phyloP scores from a whole-genome alignment of 2,329 filamentous ascomycete species.

The Colletotrichum sublineola region DNA sequence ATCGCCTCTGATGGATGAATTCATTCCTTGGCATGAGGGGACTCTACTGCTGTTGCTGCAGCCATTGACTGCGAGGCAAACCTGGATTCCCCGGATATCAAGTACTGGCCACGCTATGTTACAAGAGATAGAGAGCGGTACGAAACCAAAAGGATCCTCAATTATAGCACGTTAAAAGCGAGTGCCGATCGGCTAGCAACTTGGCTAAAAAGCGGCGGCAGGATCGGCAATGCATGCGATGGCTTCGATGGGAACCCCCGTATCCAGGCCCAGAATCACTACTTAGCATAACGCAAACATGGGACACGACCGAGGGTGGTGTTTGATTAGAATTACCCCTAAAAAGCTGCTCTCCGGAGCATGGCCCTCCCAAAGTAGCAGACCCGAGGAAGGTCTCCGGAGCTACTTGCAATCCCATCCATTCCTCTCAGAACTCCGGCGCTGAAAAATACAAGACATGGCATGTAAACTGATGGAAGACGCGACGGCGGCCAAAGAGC shows the following conservation, averaged over 20 bases:
- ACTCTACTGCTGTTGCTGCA: too few species aligned
- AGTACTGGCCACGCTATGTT: too few species aligned
- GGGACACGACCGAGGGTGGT: not conserved
- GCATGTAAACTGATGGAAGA: not conserved
- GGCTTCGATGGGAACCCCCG: not conserved
- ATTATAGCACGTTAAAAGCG: too few species aligned
- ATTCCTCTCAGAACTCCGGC: slow-evolving; percentile 26
- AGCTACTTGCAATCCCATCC: not conserved
- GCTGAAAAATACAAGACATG: slow-evolving; percentile 22
- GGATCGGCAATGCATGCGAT: too few species aligned
- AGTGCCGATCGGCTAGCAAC: too few species aligned
- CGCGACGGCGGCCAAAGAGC: not conserved
- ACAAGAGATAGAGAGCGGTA: too few species aligned
- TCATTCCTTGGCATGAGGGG: too few species aligned
- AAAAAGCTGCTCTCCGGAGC: not conserved
- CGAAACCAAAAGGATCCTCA: too few species aligned
- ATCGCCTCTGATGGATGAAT: too few species aligned
- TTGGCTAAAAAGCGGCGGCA: too few species aligned
- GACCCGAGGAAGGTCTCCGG: not conserved
- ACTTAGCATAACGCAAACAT: not conserved
- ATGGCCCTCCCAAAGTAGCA: not conserved
- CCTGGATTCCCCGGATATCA: too few species aligned
- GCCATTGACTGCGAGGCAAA: too few species aligned
- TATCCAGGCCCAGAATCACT: not conserved
- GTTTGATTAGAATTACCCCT: slow-evolving; percentile 9